These are phyloP conservation scores for Malbranchea cinnamomea DNA, from an alignment of 2,329 filamentous ascomycete genomes.

Conservation along the genomic window DNA sequence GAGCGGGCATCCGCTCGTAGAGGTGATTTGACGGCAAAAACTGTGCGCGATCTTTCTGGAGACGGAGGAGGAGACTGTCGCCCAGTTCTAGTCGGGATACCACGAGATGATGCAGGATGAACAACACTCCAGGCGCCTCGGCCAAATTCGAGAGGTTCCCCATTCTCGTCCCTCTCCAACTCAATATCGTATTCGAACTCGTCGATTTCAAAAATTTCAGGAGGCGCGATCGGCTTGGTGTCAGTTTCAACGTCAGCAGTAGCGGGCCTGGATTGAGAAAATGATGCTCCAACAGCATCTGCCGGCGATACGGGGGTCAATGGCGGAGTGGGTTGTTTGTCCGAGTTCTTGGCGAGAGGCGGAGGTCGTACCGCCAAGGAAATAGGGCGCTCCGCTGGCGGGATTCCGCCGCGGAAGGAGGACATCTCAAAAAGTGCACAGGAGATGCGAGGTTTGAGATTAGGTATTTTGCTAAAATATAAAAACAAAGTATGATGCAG, in stretches of 20 bases:
- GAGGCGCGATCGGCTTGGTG: background rate
- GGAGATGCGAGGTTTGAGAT: too few species aligned
- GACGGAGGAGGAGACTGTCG: too few species aligned
- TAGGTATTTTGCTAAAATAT: too few species aligned
- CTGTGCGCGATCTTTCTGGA: too few species aligned
- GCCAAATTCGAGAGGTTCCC: conserved; percentile 25
- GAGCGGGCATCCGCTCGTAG: conserved; percentile 24
- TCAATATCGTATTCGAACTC: conserved; percentile 23
- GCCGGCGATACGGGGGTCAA: conserved; percentile 19
- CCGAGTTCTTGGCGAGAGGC: conserved; percentile 5
- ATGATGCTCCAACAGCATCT: conserved; percentile 6
- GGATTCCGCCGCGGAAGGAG: conserved; percentile 4
- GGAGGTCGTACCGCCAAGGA: conserved; percentile 8
- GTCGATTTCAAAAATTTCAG: conserved; percentile 11
- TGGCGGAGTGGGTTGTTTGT: conserved; percentile 18
- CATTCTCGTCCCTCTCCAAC: conserved; percentile 15
- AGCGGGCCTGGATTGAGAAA: conserved; percentile 5
- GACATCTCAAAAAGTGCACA: too few species aligned
- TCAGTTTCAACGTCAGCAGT: conserved; percentile 3
- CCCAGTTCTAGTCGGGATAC: too few species aligned
- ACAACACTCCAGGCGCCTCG: conserved; percentile 34
- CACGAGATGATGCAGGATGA: conserved; percentile 24
- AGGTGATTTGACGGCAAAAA: conserved; percentile 33
- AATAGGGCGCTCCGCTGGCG: conserved; percentile 4
- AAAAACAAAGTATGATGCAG: too few species aligned